Evolutionary conservation across 768 basidiomycete genomes (phyloP).

Genomic region (Strobilomyces confusus): DNA sequence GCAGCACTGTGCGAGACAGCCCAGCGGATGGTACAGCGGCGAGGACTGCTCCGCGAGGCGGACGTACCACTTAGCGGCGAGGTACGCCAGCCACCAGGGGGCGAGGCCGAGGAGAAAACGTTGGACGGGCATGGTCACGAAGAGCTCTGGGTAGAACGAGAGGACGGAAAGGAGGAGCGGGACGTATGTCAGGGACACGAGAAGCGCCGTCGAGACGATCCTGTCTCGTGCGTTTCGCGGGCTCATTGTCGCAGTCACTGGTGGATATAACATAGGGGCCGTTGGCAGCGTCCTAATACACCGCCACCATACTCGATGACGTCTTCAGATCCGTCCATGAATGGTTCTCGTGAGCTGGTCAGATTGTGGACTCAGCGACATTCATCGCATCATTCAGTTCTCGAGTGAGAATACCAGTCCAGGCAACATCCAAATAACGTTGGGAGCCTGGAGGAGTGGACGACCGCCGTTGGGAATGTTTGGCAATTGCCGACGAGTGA

Average conservation of each 20-base stretch:
- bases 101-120: constrained; percentile 22
- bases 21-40: constrained; percentile 20
- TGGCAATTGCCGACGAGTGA: no score
- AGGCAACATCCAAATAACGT: no score
- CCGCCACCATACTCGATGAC: constrained; percentile 2
- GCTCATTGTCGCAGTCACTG: constrained; percentile 3
- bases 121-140: constrained; percentile 6
- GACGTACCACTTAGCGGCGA: constrained; percentile 20
- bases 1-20: constrained; percentile 23
- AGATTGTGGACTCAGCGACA: no score
- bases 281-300: not conserved
- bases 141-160: constrained; percentile 9
- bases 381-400: no score
- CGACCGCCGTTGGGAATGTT: no score
- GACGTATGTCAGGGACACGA: constrained; percentile 9
- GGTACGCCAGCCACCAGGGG: constrained; percentile 20
- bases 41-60: constrained; percentile 19
- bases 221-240: not conserved
- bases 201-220: constrained; percentile 5
- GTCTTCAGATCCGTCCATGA: not conserved
- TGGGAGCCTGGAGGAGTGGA: no score
- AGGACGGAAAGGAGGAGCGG: constrained; percentile 19
- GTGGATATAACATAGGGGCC: not conserved
- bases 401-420: no score
- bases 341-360: no score